Evolutionary conservation across 139 green algal genomes (phyloP), one percentile per base, ranked within the genome.

Genomic region (Chlorella sorokiniana): DNA sequence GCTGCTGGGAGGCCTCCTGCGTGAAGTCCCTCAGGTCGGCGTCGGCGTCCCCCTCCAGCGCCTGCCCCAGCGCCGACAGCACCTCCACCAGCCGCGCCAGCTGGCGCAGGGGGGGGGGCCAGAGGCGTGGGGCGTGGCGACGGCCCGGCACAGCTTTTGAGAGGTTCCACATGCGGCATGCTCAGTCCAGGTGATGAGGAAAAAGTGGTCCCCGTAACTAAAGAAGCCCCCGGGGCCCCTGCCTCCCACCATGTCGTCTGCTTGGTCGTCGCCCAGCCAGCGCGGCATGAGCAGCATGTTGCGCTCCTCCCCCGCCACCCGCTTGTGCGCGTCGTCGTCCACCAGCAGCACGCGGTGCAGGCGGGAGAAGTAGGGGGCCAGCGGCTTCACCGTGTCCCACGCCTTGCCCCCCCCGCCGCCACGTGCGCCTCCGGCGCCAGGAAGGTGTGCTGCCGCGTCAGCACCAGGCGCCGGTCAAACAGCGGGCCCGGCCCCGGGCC

Each of bases 371-470:
- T 87, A 86, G 33, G 25, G 64, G 4, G 40, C 40, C 69, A 95
- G 82, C 10, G 91, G 91, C 84, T 95, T 95, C 69, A 92, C 68
- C 0, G 91, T 94, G 85, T 91, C 89, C 86, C 86, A 92, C 23
- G 72, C 68, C 38, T 89, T 89, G 40, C 90, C 91, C 27, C 84
- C n/a, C n/a, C 87, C 0, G 37, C 25, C 33, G 69, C 84, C 59
- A 88, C 48, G 51, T 81, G 68, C 33, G 51, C 41, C 31, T 79
- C 73, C 1, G 83, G 76, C 14, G 68, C 82, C 40, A 76, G 70
- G 27, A 31, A 16, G 1, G 86, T 93, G 78, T 93, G 70, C 20
- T 62, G 64, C 7, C 86, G 78, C 45, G 85, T 54, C 63, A 92
- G 70, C 11, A 89, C 48, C 20, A 88, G 71, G 22, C 48, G 51